Conservation (phyloP, 2,329 filamentous ascomycete genomes). For the Cladobotryum protrusum region DNA sequence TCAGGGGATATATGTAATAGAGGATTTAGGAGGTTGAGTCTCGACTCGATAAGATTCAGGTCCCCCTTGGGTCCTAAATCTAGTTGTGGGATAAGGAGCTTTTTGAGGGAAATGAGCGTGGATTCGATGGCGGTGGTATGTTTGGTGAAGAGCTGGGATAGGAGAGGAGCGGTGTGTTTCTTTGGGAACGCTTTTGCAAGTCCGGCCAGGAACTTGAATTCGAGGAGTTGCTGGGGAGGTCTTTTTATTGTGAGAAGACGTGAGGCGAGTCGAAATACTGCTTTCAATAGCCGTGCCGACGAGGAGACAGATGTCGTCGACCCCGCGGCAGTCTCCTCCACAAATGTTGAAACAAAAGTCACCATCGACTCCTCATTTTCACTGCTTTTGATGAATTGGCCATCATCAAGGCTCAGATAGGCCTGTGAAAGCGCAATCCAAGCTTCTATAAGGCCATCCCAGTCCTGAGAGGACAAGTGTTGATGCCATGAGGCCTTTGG, state of each 20-base stretch:
- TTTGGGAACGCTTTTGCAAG: constrained; percentile 62
- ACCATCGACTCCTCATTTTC: constrained; percentile 51
- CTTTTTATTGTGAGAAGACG: constrained; percentile 42
- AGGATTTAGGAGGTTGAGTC: constrained; percentile 54
- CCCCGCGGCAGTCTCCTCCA: constrained; percentile 40
- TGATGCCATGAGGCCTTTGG: constrained; percentile 62
- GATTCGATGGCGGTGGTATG: constrained; percentile 45
- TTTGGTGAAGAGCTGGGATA: constrained; percentile 44
- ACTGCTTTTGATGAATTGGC: constrained; percentile 47
- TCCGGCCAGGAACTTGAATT: constrained; percentile 63
- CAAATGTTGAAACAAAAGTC: constrained; percentile 47
- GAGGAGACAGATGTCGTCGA: constrained; percentile 14
- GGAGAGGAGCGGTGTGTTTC: constrained; percentile 49
- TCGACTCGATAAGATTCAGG: constrained; percentile 47
- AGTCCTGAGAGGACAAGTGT: constrained; percentile 62
- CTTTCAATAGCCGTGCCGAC: constrained; percentile 48
- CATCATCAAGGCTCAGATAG: constrained; percentile 53
- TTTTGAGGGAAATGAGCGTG: constrained; percentile 55
- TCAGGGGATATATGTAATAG: constrained; percentile 56
- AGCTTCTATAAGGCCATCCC: constrained; percentile 68
- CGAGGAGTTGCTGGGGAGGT: constrained; percentile 44
- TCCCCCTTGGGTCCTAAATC: constrained; percentile 55
- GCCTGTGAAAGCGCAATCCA: constrained; percentile 65
- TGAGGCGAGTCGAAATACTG: constrained; percentile 58
- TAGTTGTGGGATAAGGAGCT: constrained; percentile 53